Base-by-base conservation (phyloP, 2,329 filamentous ascomycete genomes). In the Fusarium mangiferae region DNA sequence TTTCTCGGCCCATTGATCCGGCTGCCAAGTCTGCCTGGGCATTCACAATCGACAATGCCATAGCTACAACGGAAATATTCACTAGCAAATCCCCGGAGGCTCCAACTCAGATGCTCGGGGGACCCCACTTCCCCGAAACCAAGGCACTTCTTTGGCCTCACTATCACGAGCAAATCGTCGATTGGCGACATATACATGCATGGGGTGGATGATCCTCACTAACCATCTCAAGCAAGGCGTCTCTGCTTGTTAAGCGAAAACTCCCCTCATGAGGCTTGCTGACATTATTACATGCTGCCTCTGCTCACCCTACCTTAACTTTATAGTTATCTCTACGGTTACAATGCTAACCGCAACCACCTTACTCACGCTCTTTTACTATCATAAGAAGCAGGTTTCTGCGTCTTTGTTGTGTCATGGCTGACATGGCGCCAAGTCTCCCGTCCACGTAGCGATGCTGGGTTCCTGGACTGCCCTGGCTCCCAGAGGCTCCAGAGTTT, bases 1-100 rank as follows among this genome's bases (percentile, higher is more conserved):
- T 75, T 67, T 58, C 75, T 70, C 76, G 74, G 76, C 72, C 70
- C 68, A 78, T 70, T 54, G 62, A 75, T 45, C 75, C 75, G 72
- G 55, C 48, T 62, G 75, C 76, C 74, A 78, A 78, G 76, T 72
- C 73, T 66, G 76, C 68, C 72, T 67, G 35, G 45, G 67, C 51
- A 26, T 48, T 45, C 63, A 64, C 64, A 54, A 66, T 45, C 42
- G 38, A 70, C 66, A 60, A 60, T 66, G 39, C 46, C 52, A 57
- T 64, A 48, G 57, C 46, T 64, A 30, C 68, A 77, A 73, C 68
- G 68, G 68, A 58, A 66, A 78, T 76, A 59, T 52, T 57, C 63
- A 63, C 42, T 51, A 36, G 46, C 52, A 62, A 68, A 62, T 45
- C 62, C 63, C 64, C 62, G 41, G 39, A 61, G 39, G 57, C 65